Evolutionary conservation across 441 rosid genomes (phyloP).

Genomic region (Mallotus japonicus): DNA sequence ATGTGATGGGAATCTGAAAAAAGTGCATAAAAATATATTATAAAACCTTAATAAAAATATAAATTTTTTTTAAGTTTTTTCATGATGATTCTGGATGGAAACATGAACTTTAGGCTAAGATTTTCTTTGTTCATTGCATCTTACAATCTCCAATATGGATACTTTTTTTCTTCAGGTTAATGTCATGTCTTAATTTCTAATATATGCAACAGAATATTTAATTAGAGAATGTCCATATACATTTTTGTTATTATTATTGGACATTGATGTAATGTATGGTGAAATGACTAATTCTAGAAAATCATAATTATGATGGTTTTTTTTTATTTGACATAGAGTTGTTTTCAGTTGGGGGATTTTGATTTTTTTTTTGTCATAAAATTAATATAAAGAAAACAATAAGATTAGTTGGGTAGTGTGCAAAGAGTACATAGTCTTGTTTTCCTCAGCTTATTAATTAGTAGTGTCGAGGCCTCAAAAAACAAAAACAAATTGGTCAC

Average conservation of each 20-base stretch:
- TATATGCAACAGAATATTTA: too few relatives aligned
- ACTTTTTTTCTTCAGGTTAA: background rate
- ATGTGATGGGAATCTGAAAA: constrained; percentile 14
- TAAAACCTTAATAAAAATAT: too few relatives aligned
- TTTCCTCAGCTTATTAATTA: background rate
- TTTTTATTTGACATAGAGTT: background rate
- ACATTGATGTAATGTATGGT: background rate
- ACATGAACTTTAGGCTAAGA: too few relatives aligned
- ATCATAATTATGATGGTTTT: too few relatives aligned
- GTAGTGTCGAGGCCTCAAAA: background rate
- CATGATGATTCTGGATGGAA: background rate
- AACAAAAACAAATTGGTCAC: background rate
- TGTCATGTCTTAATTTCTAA: background rate
- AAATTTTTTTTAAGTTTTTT: too few relatives aligned
- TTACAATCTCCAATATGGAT: background rate
- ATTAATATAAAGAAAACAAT: background rate
- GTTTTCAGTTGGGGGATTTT: constrained; percentile 1
- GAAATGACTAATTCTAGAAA: background rate
- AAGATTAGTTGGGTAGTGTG: background rate
- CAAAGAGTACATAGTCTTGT: background rate
- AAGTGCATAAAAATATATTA: background rate
- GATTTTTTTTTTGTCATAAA: too few relatives aligned
- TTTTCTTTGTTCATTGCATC: background rate
- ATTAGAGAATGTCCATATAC: too few relatives aligned
- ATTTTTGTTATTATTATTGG: background rate